A percentile compares a stretch with the other conserved stretches of the same genome.
Evolutionary conservation across 2,329 filamentous ascomycete species (phyloP).

Genomic region (Aspergillus sp.): DNA sequence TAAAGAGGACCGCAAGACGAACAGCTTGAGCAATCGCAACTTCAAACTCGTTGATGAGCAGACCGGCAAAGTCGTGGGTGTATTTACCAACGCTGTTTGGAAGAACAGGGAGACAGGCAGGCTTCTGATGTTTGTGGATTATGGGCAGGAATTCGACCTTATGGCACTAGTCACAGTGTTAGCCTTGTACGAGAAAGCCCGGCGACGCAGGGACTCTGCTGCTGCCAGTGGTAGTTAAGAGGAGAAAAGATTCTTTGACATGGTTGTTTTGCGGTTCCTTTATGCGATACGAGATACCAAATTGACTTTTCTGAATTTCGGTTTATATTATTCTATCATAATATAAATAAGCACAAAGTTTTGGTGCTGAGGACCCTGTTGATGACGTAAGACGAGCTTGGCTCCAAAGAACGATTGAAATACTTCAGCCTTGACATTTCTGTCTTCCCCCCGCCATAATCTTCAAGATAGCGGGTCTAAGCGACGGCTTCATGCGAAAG

Average conservation of each 20-base stretch:
- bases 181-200: conserved; percentile 27
- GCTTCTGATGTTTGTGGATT: conserved; percentile 30
- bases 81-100: conserved; percentile 33
- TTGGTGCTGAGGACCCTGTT: too few species aligned
- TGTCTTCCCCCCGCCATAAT: too few species aligned
- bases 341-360: not conserved
- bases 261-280: not conserved
- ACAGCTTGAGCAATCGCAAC: conserved; percentile 26
- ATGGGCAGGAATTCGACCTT: conserved; percentile 32
- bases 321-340: not conserved
- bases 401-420: too few species aligned
- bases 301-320: not conserved
- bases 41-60: conserved; percentile 39
- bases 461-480: not conserved
- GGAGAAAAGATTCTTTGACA: not conserved
- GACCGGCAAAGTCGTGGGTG: conserved; percentile 30
- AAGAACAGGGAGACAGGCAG: conserved; percentile 35
- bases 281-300: not conserved
- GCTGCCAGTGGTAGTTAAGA: conserved; percentile 14
- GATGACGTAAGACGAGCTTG: too few species aligned
- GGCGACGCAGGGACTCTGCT: conserved; percentile 19
- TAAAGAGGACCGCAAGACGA: conserved; percentile 22
- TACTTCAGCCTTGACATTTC: too few species aligned
- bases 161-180: conserved; percentile 33
- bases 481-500: not conserved